phyloP scores from a whole-genome alignment of 805 yeast species.

The Metschnikowia shivogae region DNA sequence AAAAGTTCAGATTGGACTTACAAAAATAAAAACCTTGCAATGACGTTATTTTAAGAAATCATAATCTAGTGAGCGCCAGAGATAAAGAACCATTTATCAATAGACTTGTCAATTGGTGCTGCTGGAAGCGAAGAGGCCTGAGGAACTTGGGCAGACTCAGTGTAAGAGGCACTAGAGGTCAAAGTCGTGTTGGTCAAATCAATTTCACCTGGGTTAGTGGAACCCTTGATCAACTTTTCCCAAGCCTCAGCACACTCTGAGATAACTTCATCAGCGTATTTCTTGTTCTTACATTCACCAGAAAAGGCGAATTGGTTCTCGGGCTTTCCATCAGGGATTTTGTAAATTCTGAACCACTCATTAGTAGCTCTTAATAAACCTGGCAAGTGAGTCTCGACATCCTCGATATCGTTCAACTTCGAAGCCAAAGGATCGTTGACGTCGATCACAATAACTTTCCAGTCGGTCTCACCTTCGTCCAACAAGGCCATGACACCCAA shows the following conservation, averaged over 20 bases:
- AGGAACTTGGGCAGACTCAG: slow-evolving; percentile 53
- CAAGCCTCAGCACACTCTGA: slow-evolving; percentile 57
- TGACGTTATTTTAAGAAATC: background rate
- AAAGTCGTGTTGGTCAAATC: slow-evolving; percentile 51
- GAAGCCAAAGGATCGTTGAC: slow-evolving; percentile 60
- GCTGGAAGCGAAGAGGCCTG: slow-evolving; percentile 68
- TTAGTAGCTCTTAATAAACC: slow-evolving; percentile 65
- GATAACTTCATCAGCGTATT: slow-evolving; percentile 30
- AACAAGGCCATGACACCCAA: slow-evolving; percentile 75
- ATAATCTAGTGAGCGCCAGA: slow-evolving; percentile 59
- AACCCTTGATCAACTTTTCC: slow-evolving; percentile 51
- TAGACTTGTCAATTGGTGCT: slow-evolving; percentile 93
- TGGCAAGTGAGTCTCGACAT: slow-evolving; percentile 65
- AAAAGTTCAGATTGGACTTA: background rate
- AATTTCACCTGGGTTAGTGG: slow-evolving; percentile 30
- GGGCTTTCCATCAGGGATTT: slow-evolving; percentile 78
- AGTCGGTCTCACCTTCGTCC: slow-evolving; percentile 95
- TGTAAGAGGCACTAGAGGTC: slow-evolving; percentile 47
- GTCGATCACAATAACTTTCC: slow-evolving; percentile 80
- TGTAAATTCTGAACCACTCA: slow-evolving; percentile 81
- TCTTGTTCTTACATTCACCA: slow-evolving; percentile 58
- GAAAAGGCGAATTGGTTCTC: slow-evolving; percentile 70
- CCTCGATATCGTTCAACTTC: slow-evolving; percentile 58
- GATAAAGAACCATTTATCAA: slow-evolving; percentile 98
- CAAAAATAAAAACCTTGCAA: background rate